phyloP scores from a whole-genome alignment of 306 rosid genomes.

The Pyrus communis region DNA sequence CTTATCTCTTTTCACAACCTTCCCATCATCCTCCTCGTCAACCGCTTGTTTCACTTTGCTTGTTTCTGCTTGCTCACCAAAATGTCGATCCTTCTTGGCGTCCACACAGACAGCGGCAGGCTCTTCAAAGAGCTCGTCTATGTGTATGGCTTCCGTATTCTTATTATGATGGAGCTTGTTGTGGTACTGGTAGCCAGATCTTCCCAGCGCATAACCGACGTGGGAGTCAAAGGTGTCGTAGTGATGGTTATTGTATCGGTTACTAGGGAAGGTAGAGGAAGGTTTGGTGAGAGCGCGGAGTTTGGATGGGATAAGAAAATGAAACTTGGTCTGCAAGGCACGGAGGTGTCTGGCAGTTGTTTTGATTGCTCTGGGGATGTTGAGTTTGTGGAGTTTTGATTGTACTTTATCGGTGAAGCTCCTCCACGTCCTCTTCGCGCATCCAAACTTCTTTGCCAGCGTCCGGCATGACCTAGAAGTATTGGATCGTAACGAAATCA shows the following conservation, averaged over 20 bases:
- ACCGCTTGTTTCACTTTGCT: slow-evolving; percentile 26
- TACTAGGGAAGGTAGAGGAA: not conserved
- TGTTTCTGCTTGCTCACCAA: slow-evolving; percentile 23
- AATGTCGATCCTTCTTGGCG: not conserved
- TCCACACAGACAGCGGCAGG: not conserved
- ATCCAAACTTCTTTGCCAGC: slow-evolving; percentile 47
- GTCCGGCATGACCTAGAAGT: slow-evolving; percentile 30
- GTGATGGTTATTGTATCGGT: slow-evolving; percentile 8
- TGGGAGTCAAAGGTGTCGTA: not conserved
- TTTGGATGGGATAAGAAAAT: slow-evolving; percentile 26
- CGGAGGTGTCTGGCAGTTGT: slow-evolving; percentile 32
- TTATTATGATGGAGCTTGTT: slow-evolving; percentile 6
- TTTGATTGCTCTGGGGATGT: slow-evolving; percentile 28
- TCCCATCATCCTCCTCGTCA: not conserved
- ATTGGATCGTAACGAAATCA: not conserved
- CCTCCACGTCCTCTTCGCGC: slow-evolving; percentile 55
- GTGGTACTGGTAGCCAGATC: slow-evolving; percentile 4
- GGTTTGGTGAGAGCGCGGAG: slow-evolving; percentile 27
- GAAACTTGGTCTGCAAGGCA: slow-evolving; percentile 21
- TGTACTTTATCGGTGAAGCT: slow-evolving; percentile 29
- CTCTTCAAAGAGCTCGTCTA: slow-evolving; percentile 52
- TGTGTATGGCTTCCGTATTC: slow-evolving; percentile 34
- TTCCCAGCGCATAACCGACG: not conserved
- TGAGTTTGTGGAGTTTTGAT: slow-evolving; percentile 37
- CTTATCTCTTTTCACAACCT: not conserved